Conservation (phyloP, 2,329 filamentous ascomycete species). For the Phyllosticta citriasiana region DNA sequence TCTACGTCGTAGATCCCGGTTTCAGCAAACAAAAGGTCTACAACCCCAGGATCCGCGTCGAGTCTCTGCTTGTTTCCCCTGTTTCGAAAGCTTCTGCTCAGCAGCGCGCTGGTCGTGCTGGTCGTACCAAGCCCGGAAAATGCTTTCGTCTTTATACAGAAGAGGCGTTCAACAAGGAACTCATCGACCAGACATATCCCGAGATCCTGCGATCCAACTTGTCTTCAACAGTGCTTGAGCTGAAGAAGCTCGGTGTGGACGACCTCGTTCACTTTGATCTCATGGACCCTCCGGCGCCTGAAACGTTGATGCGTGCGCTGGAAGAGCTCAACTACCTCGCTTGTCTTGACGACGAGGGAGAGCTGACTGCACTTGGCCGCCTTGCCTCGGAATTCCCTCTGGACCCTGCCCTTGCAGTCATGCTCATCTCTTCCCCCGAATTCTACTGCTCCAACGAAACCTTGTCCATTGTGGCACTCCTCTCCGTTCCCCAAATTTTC, state of each 20-base stretch:
- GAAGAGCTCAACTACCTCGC: slow-evolving; percentile 97
- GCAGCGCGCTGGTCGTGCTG: slow-evolving; percentile 95
- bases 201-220: slow-evolving; percentile 93
- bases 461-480: slow-evolving; percentile 81
- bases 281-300: slow-evolving; percentile 95
- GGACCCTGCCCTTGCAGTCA: slow-evolving; percentile 87
- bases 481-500: slow-evolving; percentile 92
- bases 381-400: slow-evolving; percentile 92
- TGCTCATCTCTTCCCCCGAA: slow-evolving; percentile 94
- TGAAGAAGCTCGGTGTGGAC: slow-evolving; percentile 93
- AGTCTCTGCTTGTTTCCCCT: slow-evolving; percentile 92
- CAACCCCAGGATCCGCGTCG: slow-evolving; percentile 91
- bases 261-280: slow-evolving; percentile 97
- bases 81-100: slow-evolving; percentile 97
- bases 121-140: slow-evolving; percentile 96
- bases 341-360: slow-evolving; percentile 91
- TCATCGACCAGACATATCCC: slow-evolving; percentile 94
- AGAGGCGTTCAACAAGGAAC: slow-evolving; percentile 89
- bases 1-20: slow-evolving; percentile 97
- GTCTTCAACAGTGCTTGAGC: slow-evolving; percentile 84
- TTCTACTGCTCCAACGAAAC: slow-evolving; percentile 99
- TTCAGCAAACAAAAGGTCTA: slow-evolving; percentile 99
- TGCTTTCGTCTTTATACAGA: slow-evolving; percentile 97
- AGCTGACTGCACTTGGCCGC: slow-evolving; percentile 75
- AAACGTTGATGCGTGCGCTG: slow-evolving; percentile 94